Base-by-base conservation (phyloP, 2,329 filamentous ascomycete genomes). In the Diaporthe sp. region DNA sequence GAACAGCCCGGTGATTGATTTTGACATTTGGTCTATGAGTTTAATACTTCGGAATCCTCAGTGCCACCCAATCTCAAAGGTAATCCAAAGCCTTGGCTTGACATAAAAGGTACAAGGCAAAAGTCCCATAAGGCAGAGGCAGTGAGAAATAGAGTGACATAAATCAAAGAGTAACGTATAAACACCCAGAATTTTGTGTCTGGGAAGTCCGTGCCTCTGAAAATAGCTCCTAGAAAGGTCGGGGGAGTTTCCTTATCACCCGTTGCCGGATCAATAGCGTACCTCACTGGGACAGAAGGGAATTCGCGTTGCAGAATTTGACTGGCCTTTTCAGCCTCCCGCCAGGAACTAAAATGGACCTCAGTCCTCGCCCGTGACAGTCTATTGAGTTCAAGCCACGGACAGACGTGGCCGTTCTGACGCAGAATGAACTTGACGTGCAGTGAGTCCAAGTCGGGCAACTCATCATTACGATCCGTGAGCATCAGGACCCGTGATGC, bases 231-330 rank as follows among this genome's bases (percentile, higher is more conserved):
- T 20, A 13, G 8, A 20, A 47, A 9, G 39, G 3, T 20, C 10
- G 39, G 10, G 8, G 7, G 5, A 4, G n/a, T 7, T 44, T 37
- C 61, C 20, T 31, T 8, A 10, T n/a, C 10, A 25, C 28, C 61
- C 61, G 61, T 49, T 67, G 61, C 44, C 3, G 61, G 61, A 37
- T 67, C 61, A 51, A 51, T 13, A 31, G 25, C 61, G 44, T 67
- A 67, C 6, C 25, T 49, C 44, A 67, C 17, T 3, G 34, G 28
- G 6, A 67, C 3, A 25, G 9, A 28, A 34, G 61, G 61, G 28
- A 49, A 67, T 2, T n/a, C 20, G 17, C 12, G 3, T 22, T 37
- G 15, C 42, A 51, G 44, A n/a, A 67, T 51, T 25, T 17, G 28
- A 1, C 17, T 15, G 42, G 61, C 61, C 22, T 34, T 49, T 37